phyloP scores from a whole-genome alignment of 2,329 filamentous ascomycete species.

The Fusarium xylarioides region DNA sequence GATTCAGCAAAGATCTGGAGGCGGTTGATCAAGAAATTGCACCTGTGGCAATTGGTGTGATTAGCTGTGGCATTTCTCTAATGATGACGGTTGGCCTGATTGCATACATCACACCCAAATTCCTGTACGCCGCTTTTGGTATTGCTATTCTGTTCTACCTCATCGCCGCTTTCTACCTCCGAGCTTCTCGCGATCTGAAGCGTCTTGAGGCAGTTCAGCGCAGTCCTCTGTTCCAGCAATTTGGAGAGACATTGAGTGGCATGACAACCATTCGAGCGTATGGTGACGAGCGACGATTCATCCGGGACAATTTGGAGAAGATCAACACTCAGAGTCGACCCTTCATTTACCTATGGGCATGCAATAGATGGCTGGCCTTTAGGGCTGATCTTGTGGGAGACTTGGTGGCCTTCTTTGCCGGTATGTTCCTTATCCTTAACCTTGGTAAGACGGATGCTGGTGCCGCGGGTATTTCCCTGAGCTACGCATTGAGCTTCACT shows the following conservation, averaged over 20 bases:
- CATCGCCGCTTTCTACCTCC: slow-evolving; percentile 88
- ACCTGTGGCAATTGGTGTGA: slow-evolving; percentile 82
- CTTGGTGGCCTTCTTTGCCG: slow-evolving; percentile 91
- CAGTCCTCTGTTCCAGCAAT: slow-evolving; percentile 96
- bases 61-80: slow-evolving; percentile 72
- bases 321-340: slow-evolving; percentile 93
- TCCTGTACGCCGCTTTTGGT: slow-evolving; percentile 85
- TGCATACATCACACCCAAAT: slow-evolving; percentile 86
- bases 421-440: slow-evolving; percentile 86
- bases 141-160: slow-evolving; percentile 85
- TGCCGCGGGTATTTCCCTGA: slow-evolving; percentile 90
- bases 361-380: slow-evolving; percentile 96
- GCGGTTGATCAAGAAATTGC: slow-evolving; percentile 96
- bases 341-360: slow-evolving; percentile 96
- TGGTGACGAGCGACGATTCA: slow-evolving; percentile 91
- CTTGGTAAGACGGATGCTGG: slow-evolving; percentile 87
- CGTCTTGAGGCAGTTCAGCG: slow-evolving; percentile 92
- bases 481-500: slow-evolving; percentile 95
- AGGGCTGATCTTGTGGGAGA: slow-evolving; percentile 91
- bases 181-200: slow-evolving; percentile 94
- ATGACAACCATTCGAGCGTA: slow-evolving; percentile 98
- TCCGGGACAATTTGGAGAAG: slow-evolving; percentile 85
- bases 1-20: slow-evolving; percentile 97
- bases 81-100: slow-evolving; percentile 90
- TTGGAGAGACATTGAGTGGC: slow-evolving; percentile 92